phyloP scores from a whole-genome alignment of 2,329 filamentous ascomycete genomes.

The Penicillium psychrosexuale region DNA sequence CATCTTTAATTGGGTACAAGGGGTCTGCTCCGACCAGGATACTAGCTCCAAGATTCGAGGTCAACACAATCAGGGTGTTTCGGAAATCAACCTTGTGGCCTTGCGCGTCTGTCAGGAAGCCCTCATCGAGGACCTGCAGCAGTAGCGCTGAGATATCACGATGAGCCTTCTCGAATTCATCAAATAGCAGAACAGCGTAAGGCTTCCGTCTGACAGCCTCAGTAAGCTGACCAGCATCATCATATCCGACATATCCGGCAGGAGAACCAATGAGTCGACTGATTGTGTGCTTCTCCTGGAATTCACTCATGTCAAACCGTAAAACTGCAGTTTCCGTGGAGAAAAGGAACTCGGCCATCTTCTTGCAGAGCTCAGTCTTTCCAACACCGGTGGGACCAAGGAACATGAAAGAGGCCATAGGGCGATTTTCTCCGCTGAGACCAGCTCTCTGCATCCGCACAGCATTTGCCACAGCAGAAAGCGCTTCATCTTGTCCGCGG shows the following conservation, averaged over 20 bases:
- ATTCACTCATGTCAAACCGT: constrained; percentile 96
- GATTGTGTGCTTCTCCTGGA: constrained; percentile 95
- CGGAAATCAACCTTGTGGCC: constrained; percentile 96
- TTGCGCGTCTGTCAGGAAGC: constrained; percentile 91
- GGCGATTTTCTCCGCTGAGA: constrained; percentile 84
- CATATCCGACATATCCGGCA: constrained; percentile 93
- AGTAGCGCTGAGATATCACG: constrained; percentile 89
- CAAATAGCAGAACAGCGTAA: constrained; percentile 90
- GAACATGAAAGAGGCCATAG: constrained; percentile 95
- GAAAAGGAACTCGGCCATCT: constrained; percentile 89
- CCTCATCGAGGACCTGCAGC: constrained; percentile 92
- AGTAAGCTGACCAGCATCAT: constrained; percentile 92
- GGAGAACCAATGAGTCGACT: constrained; percentile 88
- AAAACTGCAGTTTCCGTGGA: constrained; percentile 87
- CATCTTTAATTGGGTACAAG: constrained; percentile 57
- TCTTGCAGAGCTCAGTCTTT: constrained; percentile 97
- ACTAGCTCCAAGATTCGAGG: constrained; percentile 89
- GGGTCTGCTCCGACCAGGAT: constrained; percentile 77
- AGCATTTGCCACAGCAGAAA: constrained; percentile 85
- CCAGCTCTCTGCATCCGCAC: constrained; percentile 92
- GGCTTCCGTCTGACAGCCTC: constrained; percentile 93
- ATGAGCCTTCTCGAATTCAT: constrained; percentile 97
- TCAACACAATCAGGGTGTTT: constrained; percentile 94
- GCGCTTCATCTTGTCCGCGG: constrained; percentile 88
- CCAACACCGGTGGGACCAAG: constrained; percentile 93